Evolutionary conservation across 164 flowering plant species (phyloP).

Genomic region (Tetrastigma voinierianum): DNA sequence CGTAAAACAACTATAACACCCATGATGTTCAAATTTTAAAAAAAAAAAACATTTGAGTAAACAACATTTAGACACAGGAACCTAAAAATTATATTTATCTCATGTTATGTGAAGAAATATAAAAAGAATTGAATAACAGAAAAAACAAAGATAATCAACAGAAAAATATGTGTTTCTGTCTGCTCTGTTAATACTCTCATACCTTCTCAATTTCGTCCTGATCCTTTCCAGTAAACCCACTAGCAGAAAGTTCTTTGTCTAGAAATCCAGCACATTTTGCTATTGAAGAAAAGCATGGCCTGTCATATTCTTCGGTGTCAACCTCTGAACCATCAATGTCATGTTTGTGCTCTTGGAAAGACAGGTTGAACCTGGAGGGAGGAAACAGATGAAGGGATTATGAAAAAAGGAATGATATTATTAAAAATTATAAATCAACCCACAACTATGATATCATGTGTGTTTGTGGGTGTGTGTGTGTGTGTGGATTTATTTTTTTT

Average conservation of each 20-base stretch:
- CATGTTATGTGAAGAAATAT: too few relatives aligned
- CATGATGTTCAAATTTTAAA: too few relatives aligned
- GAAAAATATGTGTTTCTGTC: too few relatives aligned
- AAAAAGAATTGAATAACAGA: neutral
- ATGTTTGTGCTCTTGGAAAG: slow-evolving; percentile 41
- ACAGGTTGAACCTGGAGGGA: slow-evolving; percentile 51
- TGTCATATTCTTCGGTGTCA: slow-evolving; percentile 40
- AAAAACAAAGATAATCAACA: too few relatives aligned
- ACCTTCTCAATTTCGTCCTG: slow-evolving; percentile 78
- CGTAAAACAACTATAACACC: too few relatives aligned
- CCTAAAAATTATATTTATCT: too few relatives aligned
- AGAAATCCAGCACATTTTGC: slow-evolving; percentile 48
- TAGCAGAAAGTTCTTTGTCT: slow-evolving; percentile 90
- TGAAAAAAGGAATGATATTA: neutral
- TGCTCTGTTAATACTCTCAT: slow-evolving; percentile 1
- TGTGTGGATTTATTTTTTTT: too few relatives aligned
- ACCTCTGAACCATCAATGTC: slow-evolving; percentile 47
- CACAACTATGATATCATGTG: too few relatives aligned
- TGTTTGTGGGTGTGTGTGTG: too few relatives aligned
- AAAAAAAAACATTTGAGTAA: too few relatives aligned
- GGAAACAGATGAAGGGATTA: neutral
- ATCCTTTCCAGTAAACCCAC: slow-evolving; percentile 83
- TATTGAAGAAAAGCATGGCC: slow-evolving; percentile 71
- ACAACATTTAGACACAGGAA: too few relatives aligned
- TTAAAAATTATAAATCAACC: neutral